phyloP scores from a whole-genome alignment of 2,329 filamentous ascomycete species.

The Fusarium nematophilum region DNA sequence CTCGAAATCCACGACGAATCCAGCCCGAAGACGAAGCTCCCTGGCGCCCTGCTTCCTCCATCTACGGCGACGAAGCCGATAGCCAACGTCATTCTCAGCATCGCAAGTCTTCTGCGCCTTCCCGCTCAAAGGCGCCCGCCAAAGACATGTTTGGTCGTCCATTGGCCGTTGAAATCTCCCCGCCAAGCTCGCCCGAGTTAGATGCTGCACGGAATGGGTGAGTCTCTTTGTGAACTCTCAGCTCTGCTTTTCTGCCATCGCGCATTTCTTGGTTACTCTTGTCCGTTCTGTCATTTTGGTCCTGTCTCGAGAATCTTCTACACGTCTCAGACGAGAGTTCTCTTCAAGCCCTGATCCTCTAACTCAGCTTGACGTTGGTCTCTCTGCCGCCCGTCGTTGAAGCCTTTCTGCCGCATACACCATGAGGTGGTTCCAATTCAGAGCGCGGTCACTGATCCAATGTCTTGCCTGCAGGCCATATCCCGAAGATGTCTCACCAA shows the following conservation, averaged over 20 bases:
- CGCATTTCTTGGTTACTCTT: slow-evolving; percentile 28
- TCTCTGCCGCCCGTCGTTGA: not conserved
- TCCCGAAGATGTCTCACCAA: slow-evolving; percentile 61
- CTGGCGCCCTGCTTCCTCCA: slow-evolving; percentile 66
- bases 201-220: slow-evolving; percentile 53
- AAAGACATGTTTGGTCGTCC: slow-evolving; percentile 43
- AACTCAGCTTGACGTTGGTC: not conserved
- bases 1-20: slow-evolving; percentile 50
- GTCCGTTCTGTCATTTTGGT: slow-evolving; percentile 1
- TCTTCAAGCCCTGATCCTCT: not conserved
- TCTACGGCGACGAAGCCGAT: slow-evolving; percentile 52
- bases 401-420: not conserved
- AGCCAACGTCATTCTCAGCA: slow-evolving; percentile 27
- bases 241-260: slow-evolving; percentile 1
- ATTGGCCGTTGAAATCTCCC: slow-evolving; percentile 64
- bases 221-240: slow-evolving; percentile 46
- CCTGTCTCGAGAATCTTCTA: slow-evolving; percentile 2
- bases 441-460: slow-evolving; percentile 33
- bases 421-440: slow-evolving; percentile 28
- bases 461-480: slow-evolving; percentile 42
- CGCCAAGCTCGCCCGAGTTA: slow-evolving; percentile 67
- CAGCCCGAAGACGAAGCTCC: slow-evolving; percentile 40
- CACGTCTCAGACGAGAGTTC: not conserved
- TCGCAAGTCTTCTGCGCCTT: slow-evolving; percentile 43
- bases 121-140: slow-evolving; percentile 50